phyloP scores from a whole-genome alignment of 2,329 filamentous ascomycete genomes.

The Dothiorella sarmentorum region DNA sequence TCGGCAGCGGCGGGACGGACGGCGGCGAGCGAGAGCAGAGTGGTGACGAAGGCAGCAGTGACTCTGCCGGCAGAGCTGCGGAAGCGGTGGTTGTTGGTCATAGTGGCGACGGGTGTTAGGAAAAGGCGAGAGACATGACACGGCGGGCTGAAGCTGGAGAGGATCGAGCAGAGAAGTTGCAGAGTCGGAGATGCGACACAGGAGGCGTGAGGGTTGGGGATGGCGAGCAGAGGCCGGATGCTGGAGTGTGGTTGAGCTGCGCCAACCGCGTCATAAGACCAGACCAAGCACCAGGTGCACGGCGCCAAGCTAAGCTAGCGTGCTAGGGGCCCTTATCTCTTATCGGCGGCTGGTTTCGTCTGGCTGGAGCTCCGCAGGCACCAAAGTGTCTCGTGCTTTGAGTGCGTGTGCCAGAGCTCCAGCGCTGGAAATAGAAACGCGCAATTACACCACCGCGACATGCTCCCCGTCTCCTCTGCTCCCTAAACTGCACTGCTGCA shows the following conservation, averaged over 20 bases:
- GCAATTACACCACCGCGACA: conserved; percentile 10
- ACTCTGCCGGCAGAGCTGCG: conserved; percentile 18
- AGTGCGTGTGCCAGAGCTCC: conserved; percentile 21
- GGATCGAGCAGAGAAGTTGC: background rate
- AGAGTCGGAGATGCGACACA: background rate
- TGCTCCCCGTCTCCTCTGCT: conserved; percentile 1
- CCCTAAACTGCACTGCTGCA: conserved; percentile 10
- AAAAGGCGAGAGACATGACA: conserved; percentile 30
- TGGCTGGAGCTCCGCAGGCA: conserved; percentile 20
- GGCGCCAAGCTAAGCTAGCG: background rate
- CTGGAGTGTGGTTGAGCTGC: background rate
- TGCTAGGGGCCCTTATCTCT: background rate
- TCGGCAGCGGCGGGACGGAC: conserved; percentile 3
- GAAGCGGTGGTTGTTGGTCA: conserved; percentile 17
- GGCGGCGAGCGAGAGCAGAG: conserved; percentile 61
- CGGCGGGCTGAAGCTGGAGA: background rate
- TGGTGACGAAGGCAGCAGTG: conserved; percentile 57
- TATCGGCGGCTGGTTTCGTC: background rate
- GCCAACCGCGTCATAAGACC: conserved; percentile 4
- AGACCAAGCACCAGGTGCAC: background rate
- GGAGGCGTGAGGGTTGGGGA: background rate
- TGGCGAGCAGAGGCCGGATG: background rate
- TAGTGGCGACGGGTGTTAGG: conserved; percentile 24
- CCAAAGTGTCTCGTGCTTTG: conserved; percentile 20
- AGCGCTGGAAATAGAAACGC: background rate